These are phyloP conservation scores for Pascua guehoae DNA, from an alignment of 1,284 basidiomycete species.

Conservation along the genomic window DNA sequence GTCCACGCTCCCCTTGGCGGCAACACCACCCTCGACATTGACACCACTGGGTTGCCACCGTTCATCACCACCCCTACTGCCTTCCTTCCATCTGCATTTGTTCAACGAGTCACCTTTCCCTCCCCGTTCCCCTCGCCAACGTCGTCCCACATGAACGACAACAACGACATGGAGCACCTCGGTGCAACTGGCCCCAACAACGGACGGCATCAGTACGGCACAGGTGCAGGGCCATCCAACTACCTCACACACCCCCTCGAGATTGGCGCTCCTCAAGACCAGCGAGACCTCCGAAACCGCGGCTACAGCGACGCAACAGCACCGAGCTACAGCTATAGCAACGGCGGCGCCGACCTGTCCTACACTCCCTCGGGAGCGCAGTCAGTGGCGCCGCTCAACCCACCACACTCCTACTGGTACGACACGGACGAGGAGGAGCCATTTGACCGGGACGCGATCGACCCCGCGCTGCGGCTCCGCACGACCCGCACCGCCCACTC, in stretches of 20 bases:
- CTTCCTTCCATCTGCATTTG: no score
- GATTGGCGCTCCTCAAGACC: no score
- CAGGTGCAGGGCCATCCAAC: not conserved
- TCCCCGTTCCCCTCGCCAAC: no score
- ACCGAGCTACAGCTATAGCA: not conserved
- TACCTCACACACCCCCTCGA: not conserved
- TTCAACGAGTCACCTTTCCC: no score
- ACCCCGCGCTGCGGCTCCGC: slow-evolving; percentile 76
- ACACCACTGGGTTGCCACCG: no score
- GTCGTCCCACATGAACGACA: no score
- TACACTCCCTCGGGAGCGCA: slow-evolving; percentile 1
- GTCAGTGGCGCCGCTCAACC: not conserved
- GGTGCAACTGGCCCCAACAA: no score
- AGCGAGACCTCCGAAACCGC: not conserved
- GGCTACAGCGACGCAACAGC: not conserved
- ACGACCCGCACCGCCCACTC: slow-evolving; percentile 84
- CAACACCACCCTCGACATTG: not conserved
- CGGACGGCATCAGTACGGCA: not conserved
- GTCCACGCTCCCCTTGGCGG: no score
- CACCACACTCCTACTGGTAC: slow-evolving; percentile 2
- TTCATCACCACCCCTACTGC: no score
- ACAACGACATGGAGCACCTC: no score
- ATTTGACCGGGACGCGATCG: slow-evolving; percentile 56
- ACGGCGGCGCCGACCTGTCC: not conserved
- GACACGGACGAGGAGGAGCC: slow-evolving; percentile 27